Percentiles rank a stretch among this genome's conserved stretches.
Conservation (phyloP, 331 rosid species). For the Erythrophleum ivorense region DNA sequence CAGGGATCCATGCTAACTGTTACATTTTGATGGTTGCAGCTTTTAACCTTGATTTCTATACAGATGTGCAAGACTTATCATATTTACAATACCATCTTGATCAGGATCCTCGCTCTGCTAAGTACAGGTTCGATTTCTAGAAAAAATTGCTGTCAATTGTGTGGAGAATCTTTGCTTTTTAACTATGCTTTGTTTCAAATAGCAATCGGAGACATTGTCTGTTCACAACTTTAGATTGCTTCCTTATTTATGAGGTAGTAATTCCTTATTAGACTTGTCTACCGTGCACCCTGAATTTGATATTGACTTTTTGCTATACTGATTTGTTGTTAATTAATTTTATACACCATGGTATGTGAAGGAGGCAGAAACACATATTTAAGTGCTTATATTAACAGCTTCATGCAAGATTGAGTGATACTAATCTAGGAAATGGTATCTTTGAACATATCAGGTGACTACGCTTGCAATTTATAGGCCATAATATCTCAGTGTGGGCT, state of each 20-base stretch:
- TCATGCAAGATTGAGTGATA: slow-evolving; percentile 9
- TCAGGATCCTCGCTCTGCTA: slow-evolving; percentile 84
- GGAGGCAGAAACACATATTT: not conserved
- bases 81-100: slow-evolving; percentile 78
- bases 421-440: not conserved
- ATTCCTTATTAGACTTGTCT: slow-evolving; percentile 11
- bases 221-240: slow-evolving; percentile 10
- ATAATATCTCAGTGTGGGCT: slow-evolving; percentile 1
- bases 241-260: slow-evolving; percentile 26
- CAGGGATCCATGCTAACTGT: slow-evolving; percentile 37
- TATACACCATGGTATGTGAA: slow-evolving; percentile 9
- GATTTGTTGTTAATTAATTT: not conserved
- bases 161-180: slow-evolving; percentile 29
- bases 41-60: slow-evolving; percentile 90
- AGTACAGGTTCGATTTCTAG: slow-evolving; percentile 69
- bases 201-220: not conserved
- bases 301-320: not conserved
- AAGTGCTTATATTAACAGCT: slow-evolving; percentile 3
- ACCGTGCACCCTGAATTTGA: slow-evolving; percentile 9
- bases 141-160: not conserved
- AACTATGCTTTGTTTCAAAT: slow-evolving; percentile 28
- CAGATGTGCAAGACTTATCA: slow-evolving; percentile 91
- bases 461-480: not conserved
- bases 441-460: not conserved
- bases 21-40: slow-evolving; percentile 54